Evolutionary conservation across 768 basidiomycete genomes (phyloP), one percentile per base, ranked within the genome.

Genomic region (Tricholoma sp.): DNA sequence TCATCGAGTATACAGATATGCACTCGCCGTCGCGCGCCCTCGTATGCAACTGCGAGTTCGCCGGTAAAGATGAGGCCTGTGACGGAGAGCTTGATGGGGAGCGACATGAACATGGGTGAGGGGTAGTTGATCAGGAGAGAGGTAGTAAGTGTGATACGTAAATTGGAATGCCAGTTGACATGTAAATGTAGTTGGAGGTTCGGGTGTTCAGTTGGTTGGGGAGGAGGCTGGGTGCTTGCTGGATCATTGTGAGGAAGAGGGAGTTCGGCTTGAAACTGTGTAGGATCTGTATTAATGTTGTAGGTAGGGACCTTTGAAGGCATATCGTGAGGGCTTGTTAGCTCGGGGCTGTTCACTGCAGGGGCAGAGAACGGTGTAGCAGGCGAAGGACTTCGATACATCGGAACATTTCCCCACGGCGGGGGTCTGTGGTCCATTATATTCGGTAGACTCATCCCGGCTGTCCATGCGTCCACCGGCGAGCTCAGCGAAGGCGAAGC

Each of bases 121-220:
- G 97, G 97, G 69, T 98, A 98, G 72, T 99, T 97, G 72, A 99
- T 94, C 59, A 94, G 82, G 28, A 98, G 80, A 8, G 93, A 95
- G 0, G 97, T 98, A 31, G 91, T 86, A 54, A 99, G 79, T 7
- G 90, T 91, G 62, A 99, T 78, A 13, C 90, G 87, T 8, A 98
- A 77, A 69, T 97, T 86, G 9, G 95, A 92, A 52, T 86, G 82
- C 85, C 96, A 96, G 32, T 82, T 79, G 44, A 98, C 74, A 63
- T 86, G 84, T 0, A 99, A 76, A 67, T 98, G 94, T 3, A 97
- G 71, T 67, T 99, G 97, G 29, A 98, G 76, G 67, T 95, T 89
- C 1, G 91, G 84, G 56, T 58, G 57, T 41, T 53, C 60, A 57
- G 56, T 36, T 50, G 58, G 61, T 13, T 28, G 55, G 4, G 56